Conservation (phyloP, 805 yeast species). For the Alloascoidea hylecoeti region DNA sequence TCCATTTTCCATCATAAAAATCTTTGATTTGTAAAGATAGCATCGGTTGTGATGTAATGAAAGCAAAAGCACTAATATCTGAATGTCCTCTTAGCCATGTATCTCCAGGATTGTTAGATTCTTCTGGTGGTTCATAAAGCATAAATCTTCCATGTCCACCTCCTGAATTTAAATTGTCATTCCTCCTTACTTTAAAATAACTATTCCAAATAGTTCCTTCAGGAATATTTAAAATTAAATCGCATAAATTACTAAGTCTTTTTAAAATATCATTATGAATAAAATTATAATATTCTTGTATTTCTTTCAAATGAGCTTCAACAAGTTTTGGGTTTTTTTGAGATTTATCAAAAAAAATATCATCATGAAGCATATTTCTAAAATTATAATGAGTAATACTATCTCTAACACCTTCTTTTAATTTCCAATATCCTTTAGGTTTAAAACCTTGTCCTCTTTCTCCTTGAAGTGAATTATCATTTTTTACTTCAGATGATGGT, state of each 20-base stretch:
- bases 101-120: constrained; percentile 18
- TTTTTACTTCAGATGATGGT: constrained; percentile 16
- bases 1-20: constrained; percentile 20
- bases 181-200: constrained; percentile 19
- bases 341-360: constrained; percentile 13
- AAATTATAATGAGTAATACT: constrained; percentile 29
- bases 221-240: constrained; percentile 28
- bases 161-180: constrained; percentile 21
- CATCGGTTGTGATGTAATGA: constrained; percentile 26
- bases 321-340: constrained; percentile 26
- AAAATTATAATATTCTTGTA: constrained; percentile 22
- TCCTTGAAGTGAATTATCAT: constrained; percentile 21
- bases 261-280: constrained; percentile 23
- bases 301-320: constrained; percentile 21
- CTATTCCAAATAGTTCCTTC: constrained; percentile 27
- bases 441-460: constrained; percentile 33
- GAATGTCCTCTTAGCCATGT: constrained; percentile 35
- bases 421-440: constrained; percentile 33
- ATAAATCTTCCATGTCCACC: constrained; percentile 25
- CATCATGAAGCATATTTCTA: constrained; percentile 23
- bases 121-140: constrained; percentile 18
- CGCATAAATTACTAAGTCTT: constrained; percentile 24
- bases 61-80: constrained; percentile 25
- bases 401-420: constrained; percentile 28
- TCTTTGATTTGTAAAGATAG: constrained; percentile 24